These are phyloP conservation scores for Mycena rosella DNA, from an alignment of 768 basidiomycete genomes.

Conservation along the genomic window DNA sequence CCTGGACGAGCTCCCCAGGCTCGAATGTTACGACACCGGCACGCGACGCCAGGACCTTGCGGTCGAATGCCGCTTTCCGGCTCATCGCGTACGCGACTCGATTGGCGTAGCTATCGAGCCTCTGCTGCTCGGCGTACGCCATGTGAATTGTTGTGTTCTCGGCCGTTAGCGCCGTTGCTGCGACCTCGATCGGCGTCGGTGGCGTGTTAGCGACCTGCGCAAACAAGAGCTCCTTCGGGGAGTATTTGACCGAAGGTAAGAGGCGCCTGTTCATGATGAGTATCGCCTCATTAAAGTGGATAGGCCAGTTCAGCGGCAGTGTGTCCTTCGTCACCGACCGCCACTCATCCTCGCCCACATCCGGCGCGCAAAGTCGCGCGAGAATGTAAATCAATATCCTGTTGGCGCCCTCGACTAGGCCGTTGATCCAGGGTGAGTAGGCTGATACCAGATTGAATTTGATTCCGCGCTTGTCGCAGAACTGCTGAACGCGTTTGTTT, in stretches of 20 bases:
- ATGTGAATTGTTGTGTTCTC: too few relatives aligned
- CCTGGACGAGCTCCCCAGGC: too few relatives aligned
- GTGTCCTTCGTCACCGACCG: conserved; percentile 21
- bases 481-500: conserved; percentile 31
- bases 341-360: conserved; percentile 32
- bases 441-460: conserved; percentile 30
- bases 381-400: conserved; percentile 38
- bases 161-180: too few relatives aligned
- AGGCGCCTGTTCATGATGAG: conserved; percentile 39
- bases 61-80: too few relatives aligned
- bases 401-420: conserved; percentile 42
- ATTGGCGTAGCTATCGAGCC: conserved; percentile 44
- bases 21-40: too few relatives aligned
- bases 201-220: conserved; percentile 46
- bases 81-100: conserved; percentile 37
- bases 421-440: conserved; percentile 46
- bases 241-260: conserved; percentile 36
- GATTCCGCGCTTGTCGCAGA: conserved; percentile 27
- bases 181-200: too few relatives aligned
- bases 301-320: conserved; percentile 39
- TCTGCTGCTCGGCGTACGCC: conserved; percentile 45
- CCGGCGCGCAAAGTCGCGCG: conserved; percentile 37
- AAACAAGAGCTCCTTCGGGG: conserved; percentile 47
- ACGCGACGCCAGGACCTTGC: too few relatives aligned
- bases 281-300: conserved; percentile 36